These are phyloP conservation scores for Didymosphaeria variabile DNA, from an alignment of 2,329 filamentous ascomycete species.

Conservation along the genomic window DNA sequence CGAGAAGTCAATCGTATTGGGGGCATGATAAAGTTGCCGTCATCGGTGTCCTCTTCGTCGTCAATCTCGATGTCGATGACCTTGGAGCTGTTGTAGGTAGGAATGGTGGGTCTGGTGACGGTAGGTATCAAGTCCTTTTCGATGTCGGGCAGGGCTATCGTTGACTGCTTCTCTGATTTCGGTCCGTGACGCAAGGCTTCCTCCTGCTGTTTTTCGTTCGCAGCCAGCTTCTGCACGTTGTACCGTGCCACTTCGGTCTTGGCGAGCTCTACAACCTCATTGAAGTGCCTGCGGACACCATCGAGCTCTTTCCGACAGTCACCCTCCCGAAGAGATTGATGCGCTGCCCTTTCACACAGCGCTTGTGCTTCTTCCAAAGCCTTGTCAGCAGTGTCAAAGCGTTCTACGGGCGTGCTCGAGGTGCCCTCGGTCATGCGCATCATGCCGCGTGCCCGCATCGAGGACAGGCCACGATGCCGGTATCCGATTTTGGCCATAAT, in stretches of 20 bases:
- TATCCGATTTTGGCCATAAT: conserved; percentile 48
- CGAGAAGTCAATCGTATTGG: conserved; percentile 48
- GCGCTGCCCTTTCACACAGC: conserved; percentile 85
- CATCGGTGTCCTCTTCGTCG: conserved; percentile 45
- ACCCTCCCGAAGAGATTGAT: conserved; percentile 87
- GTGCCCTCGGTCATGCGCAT: conserved; percentile 22
- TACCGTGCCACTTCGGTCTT: conserved; percentile 49
- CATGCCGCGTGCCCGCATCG: conserved; percentile 40
- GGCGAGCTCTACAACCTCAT: conserved; percentile 69
- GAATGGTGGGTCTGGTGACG: conserved; percentile 18
- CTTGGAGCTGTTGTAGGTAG: conserved; percentile 24
- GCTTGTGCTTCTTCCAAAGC: conserved; percentile 80
- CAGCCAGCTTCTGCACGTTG: conserved; percentile 25
- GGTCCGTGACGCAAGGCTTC: conserved; percentile 21
- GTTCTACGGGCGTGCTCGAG: conserved; percentile 30
- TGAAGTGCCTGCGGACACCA: conserved; percentile 72
- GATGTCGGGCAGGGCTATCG: conserved; percentile 22
- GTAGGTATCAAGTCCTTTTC: conserved; percentile 26
- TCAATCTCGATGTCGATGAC: conserved; percentile 48
- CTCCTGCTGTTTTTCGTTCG: conserved; percentile 20
- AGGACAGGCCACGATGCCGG: conserved; percentile 43
- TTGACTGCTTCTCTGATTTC: conserved; percentile 30
- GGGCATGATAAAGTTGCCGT: conserved; percentile 46
- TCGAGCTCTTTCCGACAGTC: conserved; percentile 81
- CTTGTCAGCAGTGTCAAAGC: conserved; percentile 75